Base-by-base conservation (phyloP, 2,329 filamentous ascomycete genomes). In the Lasiodiplodia sp. region DNA sequence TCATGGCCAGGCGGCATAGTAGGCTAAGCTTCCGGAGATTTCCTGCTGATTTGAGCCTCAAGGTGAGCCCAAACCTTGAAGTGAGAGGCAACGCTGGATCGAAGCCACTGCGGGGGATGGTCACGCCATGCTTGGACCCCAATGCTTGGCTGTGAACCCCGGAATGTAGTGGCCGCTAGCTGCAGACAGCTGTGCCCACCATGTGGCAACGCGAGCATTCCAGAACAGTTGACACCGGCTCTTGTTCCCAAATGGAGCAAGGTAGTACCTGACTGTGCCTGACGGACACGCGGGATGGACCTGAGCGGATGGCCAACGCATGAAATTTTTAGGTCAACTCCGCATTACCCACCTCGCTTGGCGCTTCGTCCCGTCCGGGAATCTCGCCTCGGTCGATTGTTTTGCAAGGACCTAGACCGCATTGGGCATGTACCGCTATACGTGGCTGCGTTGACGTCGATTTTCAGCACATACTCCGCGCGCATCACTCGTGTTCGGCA, bases 91-190 rank as follows among this genome's bases (percentile, higher is more conserved):
- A 53, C 21, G 23, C 21, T 25, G 23, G 51, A 28, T 53, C 23
- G 53, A 11, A 21, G 53, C 53, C 18, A 56, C 16, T 56, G 31
- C 53, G 28, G 53, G 53, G 31, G 23, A 53, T 56, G 28, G 53
- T 56, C 53, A 56, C 53, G 53, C 53, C 53, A 56, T 11, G 53
- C 18, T 56, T 23, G 16, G 53, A 21, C 53, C 31, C 53, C 18
- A 34, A n/a, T 21, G 37, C 51, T 53, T 53, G 12, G 44, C 21
- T 23, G 51, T 4, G 21, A 53, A 7, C 14, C 51, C 8, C 12
- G 2, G 21, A 14, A 53, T 34, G 37, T 56, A 38, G 28, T 56
- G 53, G 31, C 53, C 53, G 28, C 18, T 21, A 7, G 10, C 28
- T 11, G 34, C 11, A 12, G 14, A 12, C 10, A 25, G n/a, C 14